phyloP scores from a whole-genome alignment of 1,139 yeast genomes.

The Dujonia santamariae region DNA sequence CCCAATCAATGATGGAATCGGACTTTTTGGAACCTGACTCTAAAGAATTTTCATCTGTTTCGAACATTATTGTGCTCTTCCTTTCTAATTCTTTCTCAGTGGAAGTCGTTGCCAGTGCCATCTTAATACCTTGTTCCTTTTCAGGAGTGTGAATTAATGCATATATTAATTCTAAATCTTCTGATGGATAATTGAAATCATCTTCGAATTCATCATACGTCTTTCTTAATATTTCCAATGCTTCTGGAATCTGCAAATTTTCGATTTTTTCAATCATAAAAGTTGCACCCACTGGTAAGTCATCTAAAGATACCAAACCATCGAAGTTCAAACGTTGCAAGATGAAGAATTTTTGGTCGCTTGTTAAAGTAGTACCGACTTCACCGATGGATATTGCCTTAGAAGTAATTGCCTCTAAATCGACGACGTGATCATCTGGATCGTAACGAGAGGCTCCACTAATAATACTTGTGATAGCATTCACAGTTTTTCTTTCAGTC shows the following conservation, averaged over 20 bases:
- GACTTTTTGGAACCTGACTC: slow-evolving; percentile 9
- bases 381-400: slow-evolving; percentile 21
- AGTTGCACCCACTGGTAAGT: slow-evolving; percentile 28
- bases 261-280: slow-evolving; percentile 40
- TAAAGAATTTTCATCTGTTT: background rate
- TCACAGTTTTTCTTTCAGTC: background rate
- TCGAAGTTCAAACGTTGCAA: slow-evolving; percentile 25
- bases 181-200: slow-evolving; percentile 49
- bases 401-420: slow-evolving; percentile 19
- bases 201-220: slow-evolving; percentile 37
- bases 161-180: slow-evolving; percentile 24
- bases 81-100: too few species aligned
- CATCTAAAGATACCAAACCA: slow-evolving; percentile 21
- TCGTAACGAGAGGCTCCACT: slow-evolving; percentile 8
- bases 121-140: background rate
- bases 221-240: slow-evolving; percentile 37
- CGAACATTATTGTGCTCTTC: too few species aligned
- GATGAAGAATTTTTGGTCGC: slow-evolving; percentile 24
- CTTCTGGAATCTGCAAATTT: slow-evolving; percentile 33
- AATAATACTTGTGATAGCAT: slow-evolving; percentile 1
- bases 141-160: slow-evolving; percentile 11
- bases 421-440: slow-evolving; percentile 21
- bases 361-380: slow-evolving; percentile 20
- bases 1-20: slow-evolving; percentile 18
- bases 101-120: background rate